Evolutionary conservation across 2,329 filamentous ascomycete species (phyloP), one percentile per base, ranked within the genome.

Genomic region (Pyrenochaeta sp.): DNA sequence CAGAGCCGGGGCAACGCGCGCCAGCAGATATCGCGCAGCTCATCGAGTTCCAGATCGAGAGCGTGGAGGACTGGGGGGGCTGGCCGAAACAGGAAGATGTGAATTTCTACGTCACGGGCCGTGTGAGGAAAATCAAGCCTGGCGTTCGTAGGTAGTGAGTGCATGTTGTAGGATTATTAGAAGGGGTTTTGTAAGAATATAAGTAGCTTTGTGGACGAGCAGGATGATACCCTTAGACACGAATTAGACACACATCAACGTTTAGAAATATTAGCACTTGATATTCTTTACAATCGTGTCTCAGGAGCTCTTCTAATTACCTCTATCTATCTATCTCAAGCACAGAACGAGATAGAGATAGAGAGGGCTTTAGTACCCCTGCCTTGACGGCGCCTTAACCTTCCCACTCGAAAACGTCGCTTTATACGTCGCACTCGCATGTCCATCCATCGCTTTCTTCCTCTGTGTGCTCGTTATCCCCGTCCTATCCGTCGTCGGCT

Each of bases 401-500:
- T 41, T 61, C 3, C 57, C 63, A 44, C 65, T 68, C 17, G 59
- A 63, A 35, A 71, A 72, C 3, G 62, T 69, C 6, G 60, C 67
- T 22, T 61, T 68, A 23, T 57, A 48, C 39, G 57, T 67, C 15
- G n/a, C n/a, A n/a, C n/a, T n/a, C n/a, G n/a, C n/a, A n/a, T n/a
- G n/a, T n/a, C 42, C 44, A 34, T 63, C 60, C 46, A 68, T 41
- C 34, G 74, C 78, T 48, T 80, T 77, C 37, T 57, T 55, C 29
- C 79, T 75, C 67, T 87, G 79, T 56, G 83, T 84, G 2, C 83
- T 81, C 27, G 79, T 74, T 30, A 88, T 86, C 0, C 93, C 93
- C 9, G 88, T 89, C 41, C 87, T 83, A 68, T 96, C 93, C 0
- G 92, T 96, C 13, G 95, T 84, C 0, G 90, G 90, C 3, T 90